These are phyloP conservation scores for Ophiostoma fasciatum DNA, from an alignment of 2,329 filamentous ascomycete genomes.

Conservation along the genomic window DNA sequence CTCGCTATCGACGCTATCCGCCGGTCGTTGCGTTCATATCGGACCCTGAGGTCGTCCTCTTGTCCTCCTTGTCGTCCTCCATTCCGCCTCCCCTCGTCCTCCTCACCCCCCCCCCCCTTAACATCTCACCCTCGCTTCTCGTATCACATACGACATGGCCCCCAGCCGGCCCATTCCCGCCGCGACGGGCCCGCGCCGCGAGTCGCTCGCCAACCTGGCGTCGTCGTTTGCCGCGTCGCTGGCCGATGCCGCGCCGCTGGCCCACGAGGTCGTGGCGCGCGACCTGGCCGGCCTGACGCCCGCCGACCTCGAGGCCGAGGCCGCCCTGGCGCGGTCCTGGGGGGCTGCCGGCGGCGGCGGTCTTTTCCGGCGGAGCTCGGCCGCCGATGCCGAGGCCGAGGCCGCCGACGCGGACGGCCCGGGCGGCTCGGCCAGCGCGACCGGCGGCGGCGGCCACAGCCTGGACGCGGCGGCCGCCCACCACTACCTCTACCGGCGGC, in stretches of 20 bases:
- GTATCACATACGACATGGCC: constrained; percentile 7
- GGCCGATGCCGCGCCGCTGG: constrained; percentile 47
- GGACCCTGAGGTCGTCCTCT: too few species aligned
- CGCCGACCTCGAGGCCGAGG: constrained; percentile 26
- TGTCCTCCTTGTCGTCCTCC: too few species aligned
- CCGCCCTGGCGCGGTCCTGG: background rate
- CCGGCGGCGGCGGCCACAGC: constrained; percentile 17
- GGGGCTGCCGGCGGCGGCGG: background rate
- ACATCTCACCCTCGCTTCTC: background rate
- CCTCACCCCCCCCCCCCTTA: too few species aligned
- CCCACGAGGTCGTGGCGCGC: constrained; percentile 47
- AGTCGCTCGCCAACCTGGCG: constrained; percentile 11
- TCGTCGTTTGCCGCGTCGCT: constrained; percentile 33
- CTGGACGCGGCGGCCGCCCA: constrained; percentile 14
- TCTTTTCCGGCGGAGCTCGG: background rate
- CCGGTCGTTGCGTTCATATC: too few species aligned
- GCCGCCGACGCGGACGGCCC: constrained; percentile 19
- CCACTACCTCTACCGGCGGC: constrained; percentile 55
- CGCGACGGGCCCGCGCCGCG: constrained; percentile 3
- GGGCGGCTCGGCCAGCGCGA: constrained; percentile 21
- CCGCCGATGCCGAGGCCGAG: constrained; percentile 15
- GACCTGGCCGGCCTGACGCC: constrained; percentile 52
- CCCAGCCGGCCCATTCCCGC: constrained; percentile 16
- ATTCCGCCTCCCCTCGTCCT: too few species aligned
- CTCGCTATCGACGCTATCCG: too few species aligned